A percentile compares a stretch with the other conserved stretches of the same genome.
These are phyloP conservation scores for Pyricularia sp. DNA, from an alignment of 2,329 filamentous ascomycete genomes.

Conservation along the genomic window DNA sequence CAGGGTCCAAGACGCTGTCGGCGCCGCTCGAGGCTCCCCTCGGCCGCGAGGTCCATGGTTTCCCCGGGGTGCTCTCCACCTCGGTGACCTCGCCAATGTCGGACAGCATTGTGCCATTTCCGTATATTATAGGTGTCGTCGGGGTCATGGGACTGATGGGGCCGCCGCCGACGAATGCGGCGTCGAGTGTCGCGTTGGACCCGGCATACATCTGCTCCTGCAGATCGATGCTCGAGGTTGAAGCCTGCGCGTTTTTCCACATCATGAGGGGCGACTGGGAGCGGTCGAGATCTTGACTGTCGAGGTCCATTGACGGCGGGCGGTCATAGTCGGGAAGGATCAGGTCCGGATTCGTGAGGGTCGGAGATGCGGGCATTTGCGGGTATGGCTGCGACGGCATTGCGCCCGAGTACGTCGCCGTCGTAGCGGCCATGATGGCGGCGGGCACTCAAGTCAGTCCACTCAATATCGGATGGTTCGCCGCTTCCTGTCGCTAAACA, in stretches of 20 bases:
- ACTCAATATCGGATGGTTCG: not conserved
- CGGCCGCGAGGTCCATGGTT: conserved; percentile 25
- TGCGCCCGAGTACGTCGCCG: conserved; percentile 13
- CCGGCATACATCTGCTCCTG: conserved; percentile 34
- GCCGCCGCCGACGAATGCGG: conserved; percentile 9
- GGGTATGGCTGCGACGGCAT: conserved; percentile 27
- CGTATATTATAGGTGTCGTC: conserved; percentile 57
- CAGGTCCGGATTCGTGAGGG: conserved; percentile 89
- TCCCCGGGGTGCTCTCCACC: conserved; percentile 38
- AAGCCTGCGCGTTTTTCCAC: conserved; percentile 38
- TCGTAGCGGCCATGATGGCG: conserved; percentile 6
- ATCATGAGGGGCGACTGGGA: conserved; percentile 38
- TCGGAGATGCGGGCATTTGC: conserved; percentile 62
- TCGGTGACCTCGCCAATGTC: conserved; percentile 52
- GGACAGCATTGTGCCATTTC: conserved; percentile 60
- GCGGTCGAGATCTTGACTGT: conserved; percentile 17
- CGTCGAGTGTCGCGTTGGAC: conserved; percentile 8
- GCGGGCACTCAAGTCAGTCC: not conserved
- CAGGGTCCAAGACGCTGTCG: conserved; percentile 16
- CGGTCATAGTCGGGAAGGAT: conserved; percentile 71
- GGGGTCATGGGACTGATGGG: conserved; percentile 37
- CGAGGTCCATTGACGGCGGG: conserved; percentile 36
- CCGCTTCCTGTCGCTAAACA: not conserved
- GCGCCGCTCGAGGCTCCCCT: conserved; percentile 20
- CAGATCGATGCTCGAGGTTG: conserved; percentile 20